Evolutionary conservation across 768 basidiomycete genomes (phyloP), one percentile per base, ranked within the genome.

Genomic region (Gyrodon lividus): DNA sequence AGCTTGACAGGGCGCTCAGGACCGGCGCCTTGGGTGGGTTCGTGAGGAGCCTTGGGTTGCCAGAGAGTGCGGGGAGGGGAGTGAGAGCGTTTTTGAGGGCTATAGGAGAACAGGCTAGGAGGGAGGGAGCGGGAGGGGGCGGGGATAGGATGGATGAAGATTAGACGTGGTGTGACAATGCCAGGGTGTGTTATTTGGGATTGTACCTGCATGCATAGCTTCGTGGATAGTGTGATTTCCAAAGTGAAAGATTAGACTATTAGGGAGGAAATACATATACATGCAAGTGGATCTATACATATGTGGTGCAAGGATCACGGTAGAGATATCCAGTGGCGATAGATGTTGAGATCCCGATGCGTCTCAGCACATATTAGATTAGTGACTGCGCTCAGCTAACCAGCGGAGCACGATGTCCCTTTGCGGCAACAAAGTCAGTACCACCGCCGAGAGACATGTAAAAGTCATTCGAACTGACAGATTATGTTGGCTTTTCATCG

Each of bases 401-500:
- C 93, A 96, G 61, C 93, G 83, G 10, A 96, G 69, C 6, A 95
- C 85, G 54, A 95, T 92, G 64, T 94, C 92, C 52, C 86, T 89
- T 52, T 12, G 49, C 24, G 39, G 26, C 19, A 33, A 37, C 24
- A 6, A 19, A 3, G 14, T 57, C 28, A 56, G 39, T 41, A 33
- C 22, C 5, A 30, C 8, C 35, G n/a, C 17, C 35, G 17, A 5
- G 10, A 26, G 10, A 24, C 42, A 40, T 33, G 10, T n/a, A 6
- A n/a, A 24, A n/a, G 23, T 7, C 6, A 10, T 3, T 17, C 8
- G 23, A 30, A 67, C 88, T 49, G 59, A 89, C 87, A 97, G 73
- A 65, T 97, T 97, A 68, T 97, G 92, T 68, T 91, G 89, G 62
- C 86, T 94, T 70, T 94, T 95, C 87, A 96, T 95, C 2, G 92